These are phyloP conservation scores for Triticum urartu DNA, from an alignment of 176 grass and related monocot genomes.

Conservation along the genomic window DNA sequence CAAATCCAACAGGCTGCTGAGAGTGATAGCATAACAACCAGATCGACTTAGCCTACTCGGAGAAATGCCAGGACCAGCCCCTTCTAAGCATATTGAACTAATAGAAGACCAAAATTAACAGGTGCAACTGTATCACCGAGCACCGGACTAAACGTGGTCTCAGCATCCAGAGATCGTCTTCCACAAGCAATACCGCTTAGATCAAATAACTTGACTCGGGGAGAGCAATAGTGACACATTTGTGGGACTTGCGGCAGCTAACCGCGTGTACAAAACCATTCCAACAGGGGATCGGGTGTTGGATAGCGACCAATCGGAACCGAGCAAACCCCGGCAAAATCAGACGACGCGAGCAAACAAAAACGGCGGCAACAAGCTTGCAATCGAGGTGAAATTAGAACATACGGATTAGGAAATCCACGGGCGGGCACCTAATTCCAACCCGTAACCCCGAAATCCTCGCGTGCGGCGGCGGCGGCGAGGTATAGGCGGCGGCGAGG, in stretches of 20 bases:
- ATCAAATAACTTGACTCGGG: background rate
- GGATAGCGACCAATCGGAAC: background rate
- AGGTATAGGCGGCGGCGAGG: no score
- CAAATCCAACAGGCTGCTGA: background rate
- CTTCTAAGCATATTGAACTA: background rate
- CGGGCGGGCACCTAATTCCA: background rate
- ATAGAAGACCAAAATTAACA: background rate
- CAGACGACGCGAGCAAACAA: background rate
- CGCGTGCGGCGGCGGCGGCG: background rate
- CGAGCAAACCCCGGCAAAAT: background rate
- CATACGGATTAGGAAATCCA: background rate
- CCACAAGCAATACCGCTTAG: background rate
- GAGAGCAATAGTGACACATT: background rate
- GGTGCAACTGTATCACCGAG: background rate
- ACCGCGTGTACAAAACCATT: constrained; percentile 2
- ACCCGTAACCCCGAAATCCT: background rate
- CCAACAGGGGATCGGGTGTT: background rate
- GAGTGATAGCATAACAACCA: background rate
- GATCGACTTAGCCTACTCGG: background rate
- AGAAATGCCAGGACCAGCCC: constrained; percentile 1
- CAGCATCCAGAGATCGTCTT: constrained; percentile 9
- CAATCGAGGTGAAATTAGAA: background rate
- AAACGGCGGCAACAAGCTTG: background rate
- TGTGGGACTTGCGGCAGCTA: background rate
- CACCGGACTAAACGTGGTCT: background rate